phyloP scores from a whole-genome alignment of 140 eudicot genomes.

The Flaveria floridana region DNA sequence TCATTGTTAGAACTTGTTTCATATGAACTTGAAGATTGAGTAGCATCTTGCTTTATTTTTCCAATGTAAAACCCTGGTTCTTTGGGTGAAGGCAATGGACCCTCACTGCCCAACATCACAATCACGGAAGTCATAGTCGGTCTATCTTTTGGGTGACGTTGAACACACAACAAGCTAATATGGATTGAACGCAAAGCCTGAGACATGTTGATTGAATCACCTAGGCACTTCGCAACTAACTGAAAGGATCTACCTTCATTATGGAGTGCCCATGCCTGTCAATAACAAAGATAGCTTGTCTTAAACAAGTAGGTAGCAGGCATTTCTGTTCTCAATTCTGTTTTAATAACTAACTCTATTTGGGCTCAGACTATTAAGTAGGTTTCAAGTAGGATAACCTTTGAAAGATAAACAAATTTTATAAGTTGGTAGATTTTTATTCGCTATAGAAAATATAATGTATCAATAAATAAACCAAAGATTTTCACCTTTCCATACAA shows the following conservation, averaged over 20 bases:
- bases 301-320: background rate
- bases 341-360: background rate
- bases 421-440: too few species aligned
- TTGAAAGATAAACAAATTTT: background rate
- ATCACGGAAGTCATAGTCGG: slow-evolving; percentile 4
- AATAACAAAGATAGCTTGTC: background rate
- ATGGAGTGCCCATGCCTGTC: slow-evolving; percentile 8
- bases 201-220: background rate
- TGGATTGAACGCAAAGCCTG: slow-evolving; percentile 6
- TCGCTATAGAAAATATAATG: too few species aligned
- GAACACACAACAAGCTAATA: background rate
- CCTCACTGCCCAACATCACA: background rate
- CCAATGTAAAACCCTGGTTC: slow-evolving; percentile 2
- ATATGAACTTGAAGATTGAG: background rate
- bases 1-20: slow-evolving; percentile 14
- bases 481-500: too few species aligned
- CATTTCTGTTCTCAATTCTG: background rate
- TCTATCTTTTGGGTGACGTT: background rate
- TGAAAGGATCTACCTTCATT: background rate
- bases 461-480: too few species aligned
- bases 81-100: slow-evolving; percentile 10
- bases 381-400: background rate
- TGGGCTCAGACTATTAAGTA: background rate
- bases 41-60: background rate
- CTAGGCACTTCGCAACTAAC: background rate